phyloP scores from a whole-genome alignment of 352 stramenopile species.

The Pythium folliculosum region DNA sequence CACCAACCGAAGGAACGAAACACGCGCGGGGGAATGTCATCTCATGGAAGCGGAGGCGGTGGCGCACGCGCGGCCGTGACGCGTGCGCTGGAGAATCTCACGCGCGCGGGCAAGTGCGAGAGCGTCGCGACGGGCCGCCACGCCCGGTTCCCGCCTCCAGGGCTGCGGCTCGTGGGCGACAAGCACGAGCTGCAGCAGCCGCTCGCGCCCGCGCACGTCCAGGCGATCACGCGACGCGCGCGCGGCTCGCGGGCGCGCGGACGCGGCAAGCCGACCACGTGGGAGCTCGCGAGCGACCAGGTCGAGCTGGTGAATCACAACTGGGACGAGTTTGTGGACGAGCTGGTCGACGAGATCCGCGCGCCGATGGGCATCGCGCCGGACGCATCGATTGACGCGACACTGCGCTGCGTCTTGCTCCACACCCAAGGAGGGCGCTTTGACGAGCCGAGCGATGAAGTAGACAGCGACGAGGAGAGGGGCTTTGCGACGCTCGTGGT shows the following conservation, averaged over 20 bases:
- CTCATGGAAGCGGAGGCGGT: too few relatives aligned
- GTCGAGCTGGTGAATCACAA: constrained; percentile 4
- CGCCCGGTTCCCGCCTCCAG: constrained; percentile 12
- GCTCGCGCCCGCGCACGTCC: neutral
- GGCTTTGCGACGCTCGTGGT: constrained; percentile 12
- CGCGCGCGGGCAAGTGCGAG: constrained; percentile 6
- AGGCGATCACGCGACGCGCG: neutral
- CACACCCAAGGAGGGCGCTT: constrained; percentile 3
- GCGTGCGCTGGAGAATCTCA: constrained; percentile 12
- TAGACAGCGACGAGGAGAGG: neutral
- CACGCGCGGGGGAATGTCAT: too few relatives aligned
- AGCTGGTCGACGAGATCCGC: neutral
- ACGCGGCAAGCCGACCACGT: neutral
- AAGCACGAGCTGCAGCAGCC: constrained; percentile 11
- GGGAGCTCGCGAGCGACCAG: neutral
- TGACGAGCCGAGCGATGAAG: neutral
- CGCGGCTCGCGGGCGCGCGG: neutral
- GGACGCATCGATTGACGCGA: neutral
- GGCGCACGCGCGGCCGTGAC: neutral
- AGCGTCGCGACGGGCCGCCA: neutral
- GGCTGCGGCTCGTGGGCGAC: neutral
- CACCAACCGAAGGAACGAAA: too few relatives aligned
- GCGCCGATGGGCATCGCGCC: constrained; percentile 1
- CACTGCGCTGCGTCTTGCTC: neutral
- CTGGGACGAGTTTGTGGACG: constrained; percentile 6